Conservation (phyloP, 495 filamentous ascomycete species). For the Talaromyces nanjingensis region DNA sequence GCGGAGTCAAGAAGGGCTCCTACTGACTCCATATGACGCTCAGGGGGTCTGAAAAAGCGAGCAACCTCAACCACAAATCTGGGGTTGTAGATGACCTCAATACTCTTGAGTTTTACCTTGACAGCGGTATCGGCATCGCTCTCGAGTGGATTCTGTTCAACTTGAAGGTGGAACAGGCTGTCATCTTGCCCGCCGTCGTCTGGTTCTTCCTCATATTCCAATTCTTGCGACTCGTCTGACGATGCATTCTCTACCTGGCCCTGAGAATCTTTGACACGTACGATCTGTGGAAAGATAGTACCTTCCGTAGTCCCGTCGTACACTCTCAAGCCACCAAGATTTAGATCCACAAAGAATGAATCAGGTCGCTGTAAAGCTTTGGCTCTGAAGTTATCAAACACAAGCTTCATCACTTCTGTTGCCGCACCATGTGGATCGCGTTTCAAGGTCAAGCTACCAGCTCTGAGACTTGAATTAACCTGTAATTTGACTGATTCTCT, state of each 20-base stretch:
- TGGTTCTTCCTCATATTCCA: conserved; percentile 42
- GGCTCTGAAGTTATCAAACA: conserved; percentile 90
- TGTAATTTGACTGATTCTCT: conserved; percentile 88
- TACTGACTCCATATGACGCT: conserved; percentile 97
- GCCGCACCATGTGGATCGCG: conserved; percentile 74
- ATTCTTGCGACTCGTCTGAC: conserved; percentile 40
- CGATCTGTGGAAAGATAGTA: conserved; percentile 86
- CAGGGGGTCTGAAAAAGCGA: conserved; percentile 91
- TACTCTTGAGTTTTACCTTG: conserved; percentile 84
- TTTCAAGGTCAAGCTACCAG: conserved; percentile 88
- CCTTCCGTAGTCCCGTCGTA: conserved; percentile 93
- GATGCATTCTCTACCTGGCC: conserved; percentile 34
- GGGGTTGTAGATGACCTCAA: conserved; percentile 96
- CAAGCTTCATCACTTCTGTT: conserved; percentile 75
- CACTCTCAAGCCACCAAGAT: conserved; percentile 85
- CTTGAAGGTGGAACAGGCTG: conserved; percentile 78
- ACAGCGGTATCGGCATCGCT: conserved; percentile 84
- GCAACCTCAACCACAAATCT: conserved; percentile 81
- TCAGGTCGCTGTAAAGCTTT: conserved; percentile 82
- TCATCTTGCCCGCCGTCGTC: conserved; percentile 57
- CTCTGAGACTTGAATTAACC: conserved; percentile 79
- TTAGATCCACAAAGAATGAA: conserved; percentile 79
- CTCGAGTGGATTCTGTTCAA: conserved; percentile 93
- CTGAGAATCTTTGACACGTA: conserved; percentile 83
- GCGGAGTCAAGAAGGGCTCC: conserved; percentile 89